A percentile compares a stretch with the other conserved stretches of the same genome.
phyloP scores from a whole-genome alignment of 148 eudicot species.

The Amaranthus hypochondriacus region DNA sequence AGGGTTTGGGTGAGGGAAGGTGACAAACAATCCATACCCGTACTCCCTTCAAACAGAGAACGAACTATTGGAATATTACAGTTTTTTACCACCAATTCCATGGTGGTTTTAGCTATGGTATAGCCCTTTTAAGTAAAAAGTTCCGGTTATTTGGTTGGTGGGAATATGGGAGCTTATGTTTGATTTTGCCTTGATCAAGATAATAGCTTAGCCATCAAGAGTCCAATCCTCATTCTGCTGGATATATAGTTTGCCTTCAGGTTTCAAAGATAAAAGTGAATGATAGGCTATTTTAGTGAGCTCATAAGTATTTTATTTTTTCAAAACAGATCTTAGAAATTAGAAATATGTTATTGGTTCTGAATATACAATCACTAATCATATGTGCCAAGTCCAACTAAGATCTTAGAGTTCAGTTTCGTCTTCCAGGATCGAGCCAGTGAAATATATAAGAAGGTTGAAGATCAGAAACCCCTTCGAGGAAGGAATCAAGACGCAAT shows the following conservation, averaged over 20 bases:
- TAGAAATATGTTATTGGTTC: background rate
- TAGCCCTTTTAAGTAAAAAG: no score
- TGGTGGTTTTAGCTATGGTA: no score
- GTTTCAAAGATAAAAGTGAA: background rate
- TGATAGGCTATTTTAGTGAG: background rate
- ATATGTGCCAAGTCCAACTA: background rate
- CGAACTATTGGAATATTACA: no score
- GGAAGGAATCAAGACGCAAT: slow-evolving; percentile 98
- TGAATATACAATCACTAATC: background rate
- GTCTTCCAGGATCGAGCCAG: slow-evolving; percentile 77
- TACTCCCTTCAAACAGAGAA: no score
- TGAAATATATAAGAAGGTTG: slow-evolving; percentile 96
- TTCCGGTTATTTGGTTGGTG: no score
- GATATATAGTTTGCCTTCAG: background rate
- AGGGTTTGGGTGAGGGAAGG: no score
- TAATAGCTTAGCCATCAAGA: no score
- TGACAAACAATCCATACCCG: no score
- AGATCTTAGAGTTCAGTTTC: slow-evolving; percentile 6
- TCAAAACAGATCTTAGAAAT: background rate
- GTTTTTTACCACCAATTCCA: no score
- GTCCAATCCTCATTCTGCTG: no score
- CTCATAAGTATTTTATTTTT: background rate
- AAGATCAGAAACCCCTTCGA: slow-evolving; percentile 93
- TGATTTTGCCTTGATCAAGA: no score
- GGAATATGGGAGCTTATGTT: no score